Percentiles rank a stretch among this genome's conserved stretches.
These are phyloP conservation scores for Rhododendron ferrugineum DNA, from an alignment of 148 eudicot species.

Conservation along the genomic window DNA sequence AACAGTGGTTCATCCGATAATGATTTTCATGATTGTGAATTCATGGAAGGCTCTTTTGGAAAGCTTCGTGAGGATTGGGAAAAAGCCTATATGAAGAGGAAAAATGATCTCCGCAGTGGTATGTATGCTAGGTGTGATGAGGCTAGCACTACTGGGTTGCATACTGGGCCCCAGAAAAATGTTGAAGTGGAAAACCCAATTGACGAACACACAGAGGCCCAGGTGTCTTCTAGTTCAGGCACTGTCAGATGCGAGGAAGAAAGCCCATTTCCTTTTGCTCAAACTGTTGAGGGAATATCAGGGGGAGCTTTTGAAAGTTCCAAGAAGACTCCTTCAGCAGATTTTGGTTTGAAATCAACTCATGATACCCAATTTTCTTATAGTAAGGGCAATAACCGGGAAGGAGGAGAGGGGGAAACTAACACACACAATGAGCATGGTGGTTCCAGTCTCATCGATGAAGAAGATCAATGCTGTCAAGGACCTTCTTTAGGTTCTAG, in stretches of 20 bases:
- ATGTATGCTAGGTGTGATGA: constrained; percentile 14
- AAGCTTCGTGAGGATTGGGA: constrained; percentile 59
- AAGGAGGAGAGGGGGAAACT: background rate
- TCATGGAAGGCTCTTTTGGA: constrained; percentile 61
- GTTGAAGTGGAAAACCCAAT: constrained; percentile 15
- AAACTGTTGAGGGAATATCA: background rate
- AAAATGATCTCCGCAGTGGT: constrained; percentile 20
- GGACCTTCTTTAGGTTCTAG: background rate
- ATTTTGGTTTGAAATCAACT: background rate
- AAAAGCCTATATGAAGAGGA: constrained; percentile 44
- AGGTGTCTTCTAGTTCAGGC: constrained; percentile 5
- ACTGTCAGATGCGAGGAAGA: constrained; percentile 14
- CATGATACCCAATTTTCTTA: background rate
- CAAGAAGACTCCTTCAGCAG: background rate
- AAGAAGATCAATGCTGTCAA: background rate
- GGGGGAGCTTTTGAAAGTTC: background rate
- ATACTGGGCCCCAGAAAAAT: constrained; percentile 15
- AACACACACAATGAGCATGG: background rate
- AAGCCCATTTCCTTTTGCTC: constrained; percentile 7
- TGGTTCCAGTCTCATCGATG: constrained; percentile 1
- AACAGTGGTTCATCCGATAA: constrained; percentile 36
- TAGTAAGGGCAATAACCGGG: background rate
- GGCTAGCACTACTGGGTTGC: constrained; percentile 23
- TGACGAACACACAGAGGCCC: constrained; percentile 11
- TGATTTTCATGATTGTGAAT: constrained; percentile 59